Percentiles rank a stretch among this genome's conserved stretches.
Conservation (phyloP, 78 protist genomes). For the Pirum gemmata region DNA sequence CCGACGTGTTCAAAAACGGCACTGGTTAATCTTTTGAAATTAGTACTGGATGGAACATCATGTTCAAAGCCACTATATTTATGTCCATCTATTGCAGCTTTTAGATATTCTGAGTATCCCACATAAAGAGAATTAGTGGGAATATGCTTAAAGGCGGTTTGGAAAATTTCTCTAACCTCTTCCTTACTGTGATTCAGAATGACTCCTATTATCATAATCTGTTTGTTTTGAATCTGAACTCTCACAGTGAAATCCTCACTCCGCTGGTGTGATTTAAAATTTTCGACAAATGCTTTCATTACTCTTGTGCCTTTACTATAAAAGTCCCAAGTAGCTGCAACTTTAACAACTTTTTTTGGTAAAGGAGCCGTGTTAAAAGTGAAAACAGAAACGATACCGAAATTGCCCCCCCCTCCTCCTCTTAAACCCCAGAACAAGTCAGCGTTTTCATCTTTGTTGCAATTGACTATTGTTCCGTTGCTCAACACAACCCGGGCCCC, state of each 20-base stretch:
- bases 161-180: background rate
- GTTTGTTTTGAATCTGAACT: no score
- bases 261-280: background rate
- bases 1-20: background rate
- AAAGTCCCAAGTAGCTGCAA: background rate
- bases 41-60: background rate
- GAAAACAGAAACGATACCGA: background rate
- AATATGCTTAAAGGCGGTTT: background rate
- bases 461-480: background rate
- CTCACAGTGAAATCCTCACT: background rate
- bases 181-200: no score
- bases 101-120: no score
- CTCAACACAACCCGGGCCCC: background rate
- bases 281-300: background rate
- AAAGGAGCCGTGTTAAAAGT: background rate
- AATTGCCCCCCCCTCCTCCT: conserved; percentile 35
- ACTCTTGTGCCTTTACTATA: background rate
- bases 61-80: background rate
- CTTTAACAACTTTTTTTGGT: background rate
- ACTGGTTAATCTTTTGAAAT: background rate
- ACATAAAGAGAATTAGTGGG: no score
- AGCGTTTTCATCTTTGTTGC: background rate
- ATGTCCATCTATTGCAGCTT: no score
- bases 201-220: no score
- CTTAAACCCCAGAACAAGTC: conserved; percentile 32